Conservation (phyloP, 2,329 filamentous ascomycete genomes). For the Diaporthe humulicola region DNA sequence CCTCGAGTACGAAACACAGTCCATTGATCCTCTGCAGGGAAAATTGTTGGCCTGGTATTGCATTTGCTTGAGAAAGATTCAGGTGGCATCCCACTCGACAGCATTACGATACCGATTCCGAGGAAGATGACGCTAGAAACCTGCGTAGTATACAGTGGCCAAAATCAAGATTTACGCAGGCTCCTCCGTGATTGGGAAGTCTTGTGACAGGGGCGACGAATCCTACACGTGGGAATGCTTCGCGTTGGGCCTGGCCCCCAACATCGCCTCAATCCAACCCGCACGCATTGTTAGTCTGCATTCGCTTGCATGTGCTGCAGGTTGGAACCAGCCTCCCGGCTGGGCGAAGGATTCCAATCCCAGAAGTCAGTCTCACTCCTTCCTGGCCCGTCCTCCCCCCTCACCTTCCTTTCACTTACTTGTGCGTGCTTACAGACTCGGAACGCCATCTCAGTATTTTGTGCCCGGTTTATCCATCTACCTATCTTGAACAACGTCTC, state of each 20-base stretch:
- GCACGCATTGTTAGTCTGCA: not conserved
- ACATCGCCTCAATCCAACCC: not conserved
- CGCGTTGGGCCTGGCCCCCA: conserved; percentile 7
- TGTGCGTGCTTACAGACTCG: not conserved
- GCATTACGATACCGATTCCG: conserved; percentile 16
- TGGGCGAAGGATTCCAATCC: not conserved
- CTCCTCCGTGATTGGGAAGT: not conserved
- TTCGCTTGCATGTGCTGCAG: not conserved
- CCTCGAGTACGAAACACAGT: not conserved
- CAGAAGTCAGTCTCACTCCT: too few species aligned
- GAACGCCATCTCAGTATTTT: not conserved
- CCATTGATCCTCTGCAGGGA: too few species aligned
- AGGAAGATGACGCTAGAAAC: not conserved
- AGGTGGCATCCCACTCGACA: not conserved
- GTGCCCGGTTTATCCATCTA: too few species aligned
- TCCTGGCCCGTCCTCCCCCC: not conserved
- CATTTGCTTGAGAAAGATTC: not conserved
- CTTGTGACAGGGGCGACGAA: not conserved
- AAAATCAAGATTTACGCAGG: not conserved
- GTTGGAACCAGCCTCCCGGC: not conserved
- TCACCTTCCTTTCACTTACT: not conserved
- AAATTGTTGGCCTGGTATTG: not conserved
- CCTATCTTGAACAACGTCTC: not conserved
- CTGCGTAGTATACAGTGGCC: not conserved
- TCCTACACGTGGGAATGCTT: not conserved